Evolutionary conservation across 768 basidiomycete genomes (phyloP).

Genomic region (Lentinula boryana): DNA sequence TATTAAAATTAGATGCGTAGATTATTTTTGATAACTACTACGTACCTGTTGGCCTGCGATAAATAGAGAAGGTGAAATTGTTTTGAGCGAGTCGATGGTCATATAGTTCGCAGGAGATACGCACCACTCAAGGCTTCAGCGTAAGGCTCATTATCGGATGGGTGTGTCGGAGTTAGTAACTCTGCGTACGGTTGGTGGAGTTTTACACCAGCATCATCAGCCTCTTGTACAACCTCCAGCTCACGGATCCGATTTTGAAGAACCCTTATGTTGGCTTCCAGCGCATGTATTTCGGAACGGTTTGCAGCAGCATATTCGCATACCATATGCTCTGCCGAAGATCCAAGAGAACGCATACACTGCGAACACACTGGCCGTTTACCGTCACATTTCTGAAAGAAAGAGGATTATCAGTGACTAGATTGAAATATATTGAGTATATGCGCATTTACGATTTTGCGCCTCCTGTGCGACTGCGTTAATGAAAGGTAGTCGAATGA

Average conservation of each 20-base stretch:
- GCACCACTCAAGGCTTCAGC: neutral
- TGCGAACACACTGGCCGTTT: conserved; percentile 30
- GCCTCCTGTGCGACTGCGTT: neutral
- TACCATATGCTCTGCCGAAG: conserved; percentile 17
- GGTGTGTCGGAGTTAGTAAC: neutral
- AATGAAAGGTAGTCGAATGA: neutral
- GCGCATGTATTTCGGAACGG: conserved; percentile 27
- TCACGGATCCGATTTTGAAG: conserved; percentile 32
- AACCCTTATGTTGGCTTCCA: conserved; percentile 34
- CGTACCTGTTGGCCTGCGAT: neutral
- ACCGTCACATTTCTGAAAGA: neutral
- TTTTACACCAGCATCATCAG: conserved; percentile 3
- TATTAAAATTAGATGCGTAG: neutral
- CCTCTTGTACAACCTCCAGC: conserved; percentile 23
- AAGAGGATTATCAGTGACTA: neutral
- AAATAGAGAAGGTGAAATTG: neutral
- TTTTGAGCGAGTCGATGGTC: neutral
- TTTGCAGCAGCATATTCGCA: conserved; percentile 37
- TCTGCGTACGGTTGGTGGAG: conserved; percentile 13
- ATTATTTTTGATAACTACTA: neutral
- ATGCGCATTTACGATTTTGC: neutral
- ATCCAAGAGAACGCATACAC: conserved; percentile 26
- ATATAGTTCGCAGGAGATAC: neutral
- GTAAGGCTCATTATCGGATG: neutral
- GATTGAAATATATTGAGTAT: neutral